A percentile compares a stretch with the other conserved stretches of the same genome.
Evolutionary conservation across 2,329 filamentous ascomycete species (phyloP).

Genomic region (Graphilbum sp.): DNA sequence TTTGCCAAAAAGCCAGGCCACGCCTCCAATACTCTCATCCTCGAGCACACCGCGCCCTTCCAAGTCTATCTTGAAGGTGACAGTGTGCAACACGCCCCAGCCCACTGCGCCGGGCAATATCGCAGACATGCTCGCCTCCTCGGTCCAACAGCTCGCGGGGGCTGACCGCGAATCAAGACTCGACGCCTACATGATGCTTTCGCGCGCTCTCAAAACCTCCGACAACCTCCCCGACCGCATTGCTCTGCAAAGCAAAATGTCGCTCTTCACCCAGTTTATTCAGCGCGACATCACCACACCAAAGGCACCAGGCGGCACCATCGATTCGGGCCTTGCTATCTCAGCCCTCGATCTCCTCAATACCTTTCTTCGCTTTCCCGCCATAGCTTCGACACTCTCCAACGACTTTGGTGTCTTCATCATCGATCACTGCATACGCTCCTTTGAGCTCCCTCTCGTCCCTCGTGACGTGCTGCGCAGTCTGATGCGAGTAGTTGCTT

Average conservation of each 20-base stretch:
- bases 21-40: constrained; percentile 14
- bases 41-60: constrained; percentile 26
- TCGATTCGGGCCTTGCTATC: constrained; percentile 55
- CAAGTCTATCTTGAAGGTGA: constrained; percentile 66
- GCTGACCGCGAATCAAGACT: constrained; percentile 55
- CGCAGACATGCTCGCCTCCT: constrained; percentile 68
- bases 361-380: constrained; percentile 58
- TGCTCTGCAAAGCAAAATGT: constrained; percentile 60
- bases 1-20: neutral
- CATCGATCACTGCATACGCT: constrained; percentile 62
- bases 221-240: constrained; percentile 64
- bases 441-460: constrained; percentile 48
- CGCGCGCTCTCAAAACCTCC: constrained; percentile 61
- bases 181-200: constrained; percentile 75
- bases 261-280: constrained; percentile 64
- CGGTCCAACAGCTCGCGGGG: constrained; percentile 64
- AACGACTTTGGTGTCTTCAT: constrained; percentile 68
- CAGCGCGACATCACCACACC: constrained; percentile 55
- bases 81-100: constrained; percentile 16
- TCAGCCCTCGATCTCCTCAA: constrained; percentile 65
- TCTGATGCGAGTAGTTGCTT: constrained; percentile 63
- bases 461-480: constrained; percentile 67
- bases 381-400: constrained; percentile 53
- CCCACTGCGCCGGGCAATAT: constrained; percentile 39
- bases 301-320: constrained; percentile 34